A percentile compares a stretch with the other conserved stretches of the same genome.
phyloP scores from a whole-genome alignment of 2,329 filamentous ascomycete species.

The Fusarium pseudocircinatum region DNA sequence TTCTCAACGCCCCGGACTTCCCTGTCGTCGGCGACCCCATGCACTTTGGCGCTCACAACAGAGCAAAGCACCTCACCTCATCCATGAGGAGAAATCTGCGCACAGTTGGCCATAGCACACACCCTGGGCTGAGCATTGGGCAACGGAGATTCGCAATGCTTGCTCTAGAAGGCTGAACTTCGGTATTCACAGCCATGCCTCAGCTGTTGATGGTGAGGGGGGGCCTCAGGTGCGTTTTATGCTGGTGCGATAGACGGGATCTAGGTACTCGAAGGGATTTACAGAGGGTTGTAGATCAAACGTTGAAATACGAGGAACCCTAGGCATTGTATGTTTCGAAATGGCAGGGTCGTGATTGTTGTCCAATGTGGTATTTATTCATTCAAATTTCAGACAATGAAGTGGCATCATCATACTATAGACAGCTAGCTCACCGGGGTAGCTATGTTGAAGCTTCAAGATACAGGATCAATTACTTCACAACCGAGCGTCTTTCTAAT shows the following conservation, averaged over 20 bases:
- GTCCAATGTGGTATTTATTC: constrained; percentile 3
- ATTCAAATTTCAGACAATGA: constrained; percentile 5
- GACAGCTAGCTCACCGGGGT: background rate
- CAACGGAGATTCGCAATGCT: constrained; percentile 28
- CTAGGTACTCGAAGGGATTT: constrained; percentile 10
- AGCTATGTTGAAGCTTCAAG: background rate
- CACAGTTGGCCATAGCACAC: constrained; percentile 35
- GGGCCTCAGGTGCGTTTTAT: constrained; percentile 27
- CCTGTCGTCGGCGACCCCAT: constrained; percentile 17
- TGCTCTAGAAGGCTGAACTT: constrained; percentile 9
- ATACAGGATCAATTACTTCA: constrained; percentile 1
- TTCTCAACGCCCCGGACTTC: constrained; percentile 19
- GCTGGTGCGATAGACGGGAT: constrained; percentile 9
- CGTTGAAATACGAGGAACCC: constrained; percentile 30
- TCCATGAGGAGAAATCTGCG: constrained; percentile 19
- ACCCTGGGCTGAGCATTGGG: constrained; percentile 28
- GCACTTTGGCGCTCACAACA: constrained; percentile 7
- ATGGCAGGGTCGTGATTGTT: constrained; percentile 6
- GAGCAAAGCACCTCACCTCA: constrained; percentile 16
- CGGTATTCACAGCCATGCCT: background rate
- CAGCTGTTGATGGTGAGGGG: constrained; percentile 21
- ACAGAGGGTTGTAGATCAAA: constrained; percentile 25
- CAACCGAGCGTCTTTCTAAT: constrained; percentile 16
- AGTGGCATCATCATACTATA: constrained; percentile 6
- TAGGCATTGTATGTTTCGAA: constrained; percentile 10